Evolutionary conservation across 106 monocot genomes (phyloP).

Genomic region (Dioscorea zingiberensis): DNA sequence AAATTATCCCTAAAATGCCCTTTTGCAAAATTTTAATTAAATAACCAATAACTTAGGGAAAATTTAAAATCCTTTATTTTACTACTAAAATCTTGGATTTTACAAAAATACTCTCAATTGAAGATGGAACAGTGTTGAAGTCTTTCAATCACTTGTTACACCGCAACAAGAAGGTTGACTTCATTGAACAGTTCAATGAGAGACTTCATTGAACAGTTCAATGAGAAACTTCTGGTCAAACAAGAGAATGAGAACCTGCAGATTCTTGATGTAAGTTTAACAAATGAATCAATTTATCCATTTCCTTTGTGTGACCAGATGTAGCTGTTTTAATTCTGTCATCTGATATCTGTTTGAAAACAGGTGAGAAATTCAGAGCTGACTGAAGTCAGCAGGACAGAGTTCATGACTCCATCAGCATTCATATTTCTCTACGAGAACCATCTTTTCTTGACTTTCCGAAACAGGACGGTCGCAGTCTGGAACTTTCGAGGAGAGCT

Average conservation of each 20-base stretch:
- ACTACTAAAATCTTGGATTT: too few relatives aligned
- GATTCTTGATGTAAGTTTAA: constrained; percentile 54
- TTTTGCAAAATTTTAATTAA: too few relatives aligned
- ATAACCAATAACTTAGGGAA: too few relatives aligned
- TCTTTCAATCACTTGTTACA: constrained; percentile 59
- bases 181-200: too few relatives aligned
- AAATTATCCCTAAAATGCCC: too few relatives aligned
- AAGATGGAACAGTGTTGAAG: constrained; percentile 62
- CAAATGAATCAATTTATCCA: neutral
- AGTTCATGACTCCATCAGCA: constrained; percentile 48
- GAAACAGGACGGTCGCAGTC: constrained; percentile 36
- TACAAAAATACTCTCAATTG: constrained; percentile 72
- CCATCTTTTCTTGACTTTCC: constrained; percentile 40
- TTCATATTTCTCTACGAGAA: constrained; percentile 57
- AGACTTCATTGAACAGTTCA: too few relatives aligned
- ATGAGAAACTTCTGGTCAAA: constrained; percentile 78
- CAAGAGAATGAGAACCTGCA: constrained; percentile 83
- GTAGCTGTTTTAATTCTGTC: neutral
- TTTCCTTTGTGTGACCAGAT: neutral
- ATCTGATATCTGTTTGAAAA: neutral
- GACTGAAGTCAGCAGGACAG: constrained; percentile 32
- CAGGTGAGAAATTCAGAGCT: constrained; percentile 44
- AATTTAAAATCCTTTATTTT: too few relatives aligned
- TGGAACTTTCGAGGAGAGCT: constrained; percentile 49
- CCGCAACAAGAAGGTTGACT: constrained; percentile 67